Base-by-base conservation (phyloP, 768 basidiomycete species). In the Podaxis mareebaensis region DNA sequence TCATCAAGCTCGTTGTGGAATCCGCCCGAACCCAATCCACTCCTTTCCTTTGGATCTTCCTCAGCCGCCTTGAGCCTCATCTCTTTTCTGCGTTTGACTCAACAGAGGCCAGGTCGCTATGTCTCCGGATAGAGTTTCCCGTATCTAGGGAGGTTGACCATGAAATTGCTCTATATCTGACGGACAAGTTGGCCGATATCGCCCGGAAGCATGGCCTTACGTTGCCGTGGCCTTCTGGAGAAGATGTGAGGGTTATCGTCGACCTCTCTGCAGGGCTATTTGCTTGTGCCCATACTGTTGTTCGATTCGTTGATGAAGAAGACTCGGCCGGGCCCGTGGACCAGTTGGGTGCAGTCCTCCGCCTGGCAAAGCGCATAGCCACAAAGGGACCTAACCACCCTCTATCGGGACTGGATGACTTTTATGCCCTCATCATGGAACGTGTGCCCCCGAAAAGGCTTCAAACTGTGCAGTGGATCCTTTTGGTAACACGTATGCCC, bases 101-200 rank as follows among this genome's bases (percentile, higher is more conserved):
- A 0, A 20, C 48, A 10, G n/a, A 44, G 6, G 40, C 56, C 4
- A 8, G 10, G 7, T 20, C 57, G 7, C 3, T 36, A 2, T 46
- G 42, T 7, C 30, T 36, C 1, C 46, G 4, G 10, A 33, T 66
- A 17, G 53, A 60, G 12, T 54, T 66, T 7, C 40, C 48, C 10
- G 59, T 57, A 24, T 66, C 48, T 36, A 55, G 60, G 12, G 62
- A 66, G 36, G 30, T 58, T 3, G 60, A 58, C 7, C 28, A 15
- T 20, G 66, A 66, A 28, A 61, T 66, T 33, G n/a, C 38, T 3
- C 10, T 49, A 13, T 66, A 57, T 44, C 40, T 64, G 11, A 53
- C 44, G 15, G 63, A 61, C 39, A 53, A 61, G 13, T 46, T 66
- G 20, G 11, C 6, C 4, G 20, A 58, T 20, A 56, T 52, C 6